Conservation (phyloP, 1,284 basidiomycete species). For the Athelia sp. region DNA sequence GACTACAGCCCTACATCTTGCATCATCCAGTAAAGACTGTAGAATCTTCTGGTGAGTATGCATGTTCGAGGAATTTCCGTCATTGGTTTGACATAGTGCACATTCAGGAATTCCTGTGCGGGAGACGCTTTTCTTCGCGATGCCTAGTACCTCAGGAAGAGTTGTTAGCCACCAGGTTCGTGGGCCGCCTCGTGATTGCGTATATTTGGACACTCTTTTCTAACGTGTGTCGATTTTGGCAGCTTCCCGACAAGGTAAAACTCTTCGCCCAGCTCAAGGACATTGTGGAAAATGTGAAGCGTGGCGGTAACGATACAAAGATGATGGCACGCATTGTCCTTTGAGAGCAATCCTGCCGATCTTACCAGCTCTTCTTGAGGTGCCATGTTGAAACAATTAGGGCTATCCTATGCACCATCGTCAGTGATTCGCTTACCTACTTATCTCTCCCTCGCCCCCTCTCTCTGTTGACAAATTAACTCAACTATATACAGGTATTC, state of each 20-base stretch:
- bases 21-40: background rate
- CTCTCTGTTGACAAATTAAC: too few relatives aligned
- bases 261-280: constrained; percentile 27
- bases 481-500: too few relatives aligned
- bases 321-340: background rate
- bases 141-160: constrained; percentile 64
- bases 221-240: constrained; percentile 3
- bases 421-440: too few relatives aligned
- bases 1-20: background rate
- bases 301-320: background rate
- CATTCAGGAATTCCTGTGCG: background rate
- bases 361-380: too few relatives aligned
- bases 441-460: too few relatives aligned
- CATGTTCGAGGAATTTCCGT: too few relatives aligned
- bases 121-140: constrained; percentile 62
- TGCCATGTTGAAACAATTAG: too few relatives aligned
- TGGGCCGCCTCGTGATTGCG: background rate
- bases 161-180: constrained; percentile 59
- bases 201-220: background rate
- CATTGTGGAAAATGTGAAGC: constrained; percentile 20
- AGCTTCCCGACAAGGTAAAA: constrained; percentile 32
- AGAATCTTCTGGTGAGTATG: background rate
- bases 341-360: too few relatives aligned
- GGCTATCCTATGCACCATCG: too few relatives aligned
- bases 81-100: too few relatives aligned